Conservation (phyloP, 148 eudicot species). For the Fagopyrum tataricum region DNA sequence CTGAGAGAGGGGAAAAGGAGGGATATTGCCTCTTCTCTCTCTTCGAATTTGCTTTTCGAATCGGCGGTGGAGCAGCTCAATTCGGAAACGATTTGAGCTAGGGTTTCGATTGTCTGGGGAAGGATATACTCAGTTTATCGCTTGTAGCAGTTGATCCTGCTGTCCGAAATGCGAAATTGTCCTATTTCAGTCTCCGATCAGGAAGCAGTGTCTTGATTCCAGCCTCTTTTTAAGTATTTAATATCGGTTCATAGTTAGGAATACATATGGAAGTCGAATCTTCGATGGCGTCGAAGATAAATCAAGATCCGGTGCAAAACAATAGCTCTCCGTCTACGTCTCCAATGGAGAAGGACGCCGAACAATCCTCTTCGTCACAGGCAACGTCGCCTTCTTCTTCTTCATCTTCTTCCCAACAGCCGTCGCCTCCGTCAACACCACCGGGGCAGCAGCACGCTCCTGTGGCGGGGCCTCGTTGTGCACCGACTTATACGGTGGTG, state of each 20-base stretch:
- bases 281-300: slow-evolving; percentile 34
- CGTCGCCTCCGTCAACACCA: slow-evolving; percentile 21
- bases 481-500: slow-evolving; percentile 77
- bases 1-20: neutral
- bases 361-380: slow-evolving; percentile 18
- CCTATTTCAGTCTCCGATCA: slow-evolving; percentile 2
- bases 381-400: neutral
- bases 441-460: slow-evolving; percentile 26
- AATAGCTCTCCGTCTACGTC: slow-evolving; percentile 18
- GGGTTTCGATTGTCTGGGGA: slow-evolving; percentile 8
- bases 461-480: slow-evolving; percentile 76
- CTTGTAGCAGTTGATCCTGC: neutral
- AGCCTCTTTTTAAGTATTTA: neutral
- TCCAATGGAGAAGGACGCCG: slow-evolving; percentile 30
- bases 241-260: neutral
- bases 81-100: neutral
- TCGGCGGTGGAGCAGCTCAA: slow-evolving; percentile 2
- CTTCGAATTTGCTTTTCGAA: neutral
- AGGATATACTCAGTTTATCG: neutral
- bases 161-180: slow-evolving; percentile 10
- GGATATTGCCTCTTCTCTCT: neutral
- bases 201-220: slow-evolving; percentile 1
- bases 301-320: slow-evolving; percentile 34
- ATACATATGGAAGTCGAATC: slow-evolving; percentile 72
- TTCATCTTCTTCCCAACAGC: slow-evolving; percentile 12